These are phyloP conservation scores for Panus rudis DNA, from an alignment of 768 basidiomycete genomes.

Conservation along the genomic window DNA sequence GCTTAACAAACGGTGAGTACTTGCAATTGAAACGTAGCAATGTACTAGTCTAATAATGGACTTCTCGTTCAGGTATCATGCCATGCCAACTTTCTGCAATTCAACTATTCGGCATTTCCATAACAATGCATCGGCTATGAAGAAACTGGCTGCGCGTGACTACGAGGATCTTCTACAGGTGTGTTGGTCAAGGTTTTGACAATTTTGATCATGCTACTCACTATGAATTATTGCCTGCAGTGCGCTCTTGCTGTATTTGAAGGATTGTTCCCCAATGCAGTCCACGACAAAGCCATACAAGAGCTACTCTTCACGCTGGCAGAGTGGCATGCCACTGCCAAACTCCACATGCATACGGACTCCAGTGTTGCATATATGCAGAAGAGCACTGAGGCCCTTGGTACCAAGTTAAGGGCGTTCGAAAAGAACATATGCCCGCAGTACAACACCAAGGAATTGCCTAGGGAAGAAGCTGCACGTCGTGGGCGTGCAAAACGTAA, in stretches of 20 bases:
- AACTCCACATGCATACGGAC: conserved; percentile 28
- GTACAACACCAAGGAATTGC: conserved; percentile 22
- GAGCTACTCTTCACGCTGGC: conserved; percentile 9
- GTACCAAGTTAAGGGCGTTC: conserved; percentile 20
- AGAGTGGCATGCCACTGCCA: conserved; percentile 30
- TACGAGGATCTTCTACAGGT: conserved; percentile 15
- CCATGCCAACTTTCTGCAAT: conserved; percentile 21
- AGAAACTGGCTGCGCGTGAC: conserved; percentile 8
- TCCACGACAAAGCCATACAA: conserved; percentile 13
- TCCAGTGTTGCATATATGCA: conserved; percentile 16
- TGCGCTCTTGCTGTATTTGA: conserved; percentile 34
- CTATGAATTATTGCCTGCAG: conserved; percentile 7
- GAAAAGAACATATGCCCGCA: conserved; percentile 15
- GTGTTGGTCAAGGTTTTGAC: background rate
- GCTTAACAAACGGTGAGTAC: conserved; percentile 20
- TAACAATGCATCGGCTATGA: conserved; percentile 10
- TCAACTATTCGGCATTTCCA: conserved; percentile 15
- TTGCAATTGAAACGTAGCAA: too few species aligned
- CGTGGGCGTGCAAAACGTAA: background rate
- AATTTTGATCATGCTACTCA: background rate
- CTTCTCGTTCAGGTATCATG: conserved; percentile 6
- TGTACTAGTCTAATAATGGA: too few species aligned
- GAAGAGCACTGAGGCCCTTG: conserved; percentile 10
- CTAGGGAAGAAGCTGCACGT: conserved; percentile 17
- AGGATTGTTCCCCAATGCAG: conserved; percentile 24